phyloP scores from a whole-genome alignment of 768 basidiomycete genomes.

The Pleurotus tuoliensis region DNA sequence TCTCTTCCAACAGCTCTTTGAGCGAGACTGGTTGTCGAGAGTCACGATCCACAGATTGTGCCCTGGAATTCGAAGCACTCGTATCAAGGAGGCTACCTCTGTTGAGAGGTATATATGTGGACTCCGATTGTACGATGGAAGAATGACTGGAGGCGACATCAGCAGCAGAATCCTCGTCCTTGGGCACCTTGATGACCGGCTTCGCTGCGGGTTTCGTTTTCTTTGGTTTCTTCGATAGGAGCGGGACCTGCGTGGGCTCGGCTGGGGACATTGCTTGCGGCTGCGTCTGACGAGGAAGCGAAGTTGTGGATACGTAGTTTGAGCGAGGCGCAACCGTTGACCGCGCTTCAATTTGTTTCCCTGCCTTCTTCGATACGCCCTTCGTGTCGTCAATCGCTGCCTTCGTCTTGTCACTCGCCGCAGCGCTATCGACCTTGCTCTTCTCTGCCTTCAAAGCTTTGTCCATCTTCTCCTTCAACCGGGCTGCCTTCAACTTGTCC shows the following conservation, averaged over 20 bases:
- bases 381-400: constrained; percentile 3
- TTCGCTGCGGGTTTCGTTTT: constrained; percentile 69
- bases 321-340: background rate
- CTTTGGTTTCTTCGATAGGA: constrained; percentile 81
- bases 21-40: constrained; percentile 42
- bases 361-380: constrained; percentile 11
- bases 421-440: constrained; percentile 11
- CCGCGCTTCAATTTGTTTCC: background rate
- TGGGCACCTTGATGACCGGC: constrained; percentile 44
- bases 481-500: constrained; percentile 28
- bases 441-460: constrained; percentile 14
- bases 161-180: constrained; percentile 46
- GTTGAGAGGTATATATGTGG: constrained; percentile 30
- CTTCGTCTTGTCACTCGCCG: constrained; percentile 2
- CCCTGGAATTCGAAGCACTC: constrained; percentile 54
- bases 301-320: constrained; percentile 12
- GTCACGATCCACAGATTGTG: constrained; percentile 54
- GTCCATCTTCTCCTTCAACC: constrained; percentile 31
- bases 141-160: constrained; percentile 40
- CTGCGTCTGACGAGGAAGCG: constrained; percentile 17
- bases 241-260: constrained; percentile 59
- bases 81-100: constrained; percentile 33
- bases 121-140: constrained; percentile 47
- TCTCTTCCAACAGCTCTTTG: constrained; percentile 64
- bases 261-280: constrained; percentile 14